Percentiles rank a stretch among this genome's conserved stretches.
Evolutionary conservation across 495 filamentous ascomycete species (phyloP).

Genomic region (Xylaria telfairii): DNA sequence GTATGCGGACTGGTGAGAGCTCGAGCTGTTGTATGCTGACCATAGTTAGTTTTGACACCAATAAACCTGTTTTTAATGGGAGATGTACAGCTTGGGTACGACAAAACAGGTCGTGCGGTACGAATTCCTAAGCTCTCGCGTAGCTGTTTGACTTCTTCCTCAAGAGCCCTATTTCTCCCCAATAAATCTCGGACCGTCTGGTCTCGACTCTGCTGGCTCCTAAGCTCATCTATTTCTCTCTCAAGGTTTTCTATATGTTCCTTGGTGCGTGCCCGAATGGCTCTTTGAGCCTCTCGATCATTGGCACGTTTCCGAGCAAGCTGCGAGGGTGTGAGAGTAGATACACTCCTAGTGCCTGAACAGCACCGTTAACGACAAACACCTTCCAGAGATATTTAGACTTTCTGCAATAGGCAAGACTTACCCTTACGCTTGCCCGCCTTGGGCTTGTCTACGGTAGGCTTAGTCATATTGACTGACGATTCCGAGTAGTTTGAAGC

Average conservation of each 20-base stretch:
- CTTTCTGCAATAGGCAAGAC: neutral
- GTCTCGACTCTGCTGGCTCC: slow-evolving; percentile 42
- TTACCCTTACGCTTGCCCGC: slow-evolving; percentile 31
- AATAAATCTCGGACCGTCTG: slow-evolving; percentile 44
- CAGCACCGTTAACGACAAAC: neutral
- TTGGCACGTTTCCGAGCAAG: slow-evolving; percentile 83
- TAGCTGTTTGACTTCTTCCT: slow-evolving; percentile 43
- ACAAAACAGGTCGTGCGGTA: slow-evolving; percentile 17
- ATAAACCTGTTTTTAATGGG: neutral
- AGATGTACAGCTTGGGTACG: slow-evolving; percentile 22
- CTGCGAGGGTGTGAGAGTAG: slow-evolving; percentile 74
- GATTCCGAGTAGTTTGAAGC: slow-evolving; percentile 22
- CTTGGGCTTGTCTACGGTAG: slow-evolving; percentile 16
- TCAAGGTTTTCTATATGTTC: slow-evolving; percentile 80
- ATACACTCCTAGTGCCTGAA: slow-evolving; percentile 69
- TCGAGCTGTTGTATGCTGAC: slow-evolving; percentile 30
- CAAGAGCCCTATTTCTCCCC: slow-evolving; percentile 45
- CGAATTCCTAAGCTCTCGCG: slow-evolving; percentile 39
- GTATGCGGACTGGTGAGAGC: slow-evolving; percentile 26
- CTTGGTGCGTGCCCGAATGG: slow-evolving; percentile 83
- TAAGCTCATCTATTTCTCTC: slow-evolving; percentile 67
- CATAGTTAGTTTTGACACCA: slow-evolving; percentile 30
- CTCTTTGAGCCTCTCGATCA: slow-evolving; percentile 86
- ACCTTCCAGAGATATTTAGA: neutral
- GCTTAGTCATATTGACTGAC: slow-evolving; percentile 24